Evolutionary conservation across 148 eudicot genomes (phyloP).

Genomic region (Fagopyrum tataricum): DNA sequence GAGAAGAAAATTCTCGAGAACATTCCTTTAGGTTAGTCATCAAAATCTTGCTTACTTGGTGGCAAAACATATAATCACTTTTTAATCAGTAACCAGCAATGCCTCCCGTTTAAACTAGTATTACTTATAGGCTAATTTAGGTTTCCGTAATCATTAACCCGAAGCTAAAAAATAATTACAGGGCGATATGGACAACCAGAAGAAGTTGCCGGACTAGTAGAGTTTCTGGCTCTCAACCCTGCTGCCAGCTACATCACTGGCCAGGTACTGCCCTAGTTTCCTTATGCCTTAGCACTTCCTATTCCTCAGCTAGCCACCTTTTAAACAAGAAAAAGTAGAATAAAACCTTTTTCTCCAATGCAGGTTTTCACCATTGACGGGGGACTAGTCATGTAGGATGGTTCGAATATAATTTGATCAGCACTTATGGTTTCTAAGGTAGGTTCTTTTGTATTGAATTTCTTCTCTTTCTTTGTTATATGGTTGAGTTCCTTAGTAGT

Average conservation of each 20-base stretch:
- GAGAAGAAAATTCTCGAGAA: conserved; percentile 69
- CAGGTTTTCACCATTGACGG: conserved; percentile 11
- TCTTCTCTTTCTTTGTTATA: background rate
- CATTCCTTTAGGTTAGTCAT: conserved; percentile 72
- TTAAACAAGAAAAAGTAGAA: background rate
- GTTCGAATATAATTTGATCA: background rate
- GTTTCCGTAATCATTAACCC: background rate
- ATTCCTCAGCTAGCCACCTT: background rate
- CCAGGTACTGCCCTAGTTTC: background rate
- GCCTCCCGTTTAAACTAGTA: background rate
- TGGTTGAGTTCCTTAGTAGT: background rate
- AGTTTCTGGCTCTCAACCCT: conserved; percentile 10
- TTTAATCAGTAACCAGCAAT: background rate
- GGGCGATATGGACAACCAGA: conserved; percentile 4
- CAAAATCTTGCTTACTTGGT: background rate
- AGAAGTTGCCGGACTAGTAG: conserved; percentile 2
- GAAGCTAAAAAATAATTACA: conserved; percentile 1
- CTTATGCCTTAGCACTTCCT: background rate
- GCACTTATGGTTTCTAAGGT: background rate
- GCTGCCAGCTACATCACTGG: conserved; percentile 14
- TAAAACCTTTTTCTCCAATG: background rate
- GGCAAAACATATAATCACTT: background rate
- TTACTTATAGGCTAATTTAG: background rate
- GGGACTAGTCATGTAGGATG: conserved; percentile 7
- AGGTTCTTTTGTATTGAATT: background rate